phyloP scores from a whole-genome alignment of 306 rosid genomes.

The Casuarina equisetifolia region DNA sequence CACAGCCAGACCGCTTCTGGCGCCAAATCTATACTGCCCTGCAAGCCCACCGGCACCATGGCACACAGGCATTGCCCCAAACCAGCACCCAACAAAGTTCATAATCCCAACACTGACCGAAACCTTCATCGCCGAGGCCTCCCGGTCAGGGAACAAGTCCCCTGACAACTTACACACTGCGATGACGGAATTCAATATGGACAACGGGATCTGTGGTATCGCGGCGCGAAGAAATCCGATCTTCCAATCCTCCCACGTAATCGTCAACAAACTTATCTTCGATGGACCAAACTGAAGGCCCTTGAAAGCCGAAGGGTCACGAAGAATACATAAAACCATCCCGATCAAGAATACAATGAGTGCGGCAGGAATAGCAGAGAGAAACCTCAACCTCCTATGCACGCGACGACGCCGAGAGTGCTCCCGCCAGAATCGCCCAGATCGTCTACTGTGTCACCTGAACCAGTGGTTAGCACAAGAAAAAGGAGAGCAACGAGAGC shows the following conservation, averaged over 20 bases:
- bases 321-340: slow-evolving; percentile 48
- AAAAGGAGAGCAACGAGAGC: slow-evolving; percentile 52
- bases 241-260: slow-evolving; percentile 73
- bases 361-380: slow-evolving; percentile 63
- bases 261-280: slow-evolving; percentile 29
- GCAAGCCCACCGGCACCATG: slow-evolving; percentile 91
- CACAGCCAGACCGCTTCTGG: slow-evolving; percentile 75
- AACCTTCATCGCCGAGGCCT: slow-evolving; percentile 67
- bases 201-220: slow-evolving; percentile 74
- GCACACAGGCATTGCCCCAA: slow-evolving; percentile 89
- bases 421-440: not conserved
- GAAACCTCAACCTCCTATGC: slow-evolving; percentile 27
- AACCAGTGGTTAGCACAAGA: slow-evolving; percentile 63
- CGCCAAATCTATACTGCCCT: slow-evolving; percentile 82
- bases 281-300: slow-evolving; percentile 63
- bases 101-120: slow-evolving; percentile 66
- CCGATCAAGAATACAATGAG: slow-evolving; percentile 62
- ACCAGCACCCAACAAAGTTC: slow-evolving; percentile 88
- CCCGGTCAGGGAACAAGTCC: slow-evolving; percentile 69
- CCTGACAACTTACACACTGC: slow-evolving; percentile 81
- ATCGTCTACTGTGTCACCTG: slow-evolving; percentile 38
- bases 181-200: slow-evolving; percentile 67
- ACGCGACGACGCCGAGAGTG: not conserved
- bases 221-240: slow-evolving; percentile 69
- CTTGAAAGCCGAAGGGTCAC: slow-evolving; percentile 52